Base-by-base conservation (phyloP, 139 green algal species). In the Picochlorum sp. region DNA sequence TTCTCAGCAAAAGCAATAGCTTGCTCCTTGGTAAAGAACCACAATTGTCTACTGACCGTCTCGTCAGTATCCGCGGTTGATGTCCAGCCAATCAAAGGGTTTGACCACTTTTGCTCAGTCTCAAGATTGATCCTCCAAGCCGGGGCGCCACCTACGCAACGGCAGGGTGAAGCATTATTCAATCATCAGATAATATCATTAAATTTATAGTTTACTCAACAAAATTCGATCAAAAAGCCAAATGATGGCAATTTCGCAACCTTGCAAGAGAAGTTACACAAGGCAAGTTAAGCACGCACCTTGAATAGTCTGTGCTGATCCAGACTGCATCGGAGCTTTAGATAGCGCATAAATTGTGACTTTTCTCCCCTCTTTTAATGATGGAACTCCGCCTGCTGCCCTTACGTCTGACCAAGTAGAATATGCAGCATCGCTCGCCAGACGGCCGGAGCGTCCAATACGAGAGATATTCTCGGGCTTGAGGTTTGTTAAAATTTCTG, bases 21-120 rank as follows among this genome's bases (percentile, higher is more conserved):
- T 2, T 61, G 54, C 33, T 85, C 63, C 55, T 80, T 77, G 31
- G 62, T 77, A 50, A 74, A 62, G 45, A 93, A 94, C 28, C 67
- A 53, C 26, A 94, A 50, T 1, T 74, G 50, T 28, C 81, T 68
- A 2, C 32, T 66, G 24, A 92, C 78, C 47, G 85, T 88, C 64
- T 94, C 88, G 29, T 89, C 49, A 0, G 86, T 65, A 66, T 97
- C 90, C 1, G 74, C 83, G 5, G 89, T 95, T 18, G 85, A 96
- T n/a, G 89, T 97, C 90, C 91, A 97, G 7, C 90, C 90, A 56
- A 97, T 97, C 2, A 97, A 77, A 1, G 90, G 89, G 75, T 97
- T 97, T 52, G 85, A 63, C 90, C 90, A 97, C 75, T 86, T 94
- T 57, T 18, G 37, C 32, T 73, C 33, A 12, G 63, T 78, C 8